Conservation (phyloP, 305 asterid genomes). For the Solanum hybrid region DNA sequence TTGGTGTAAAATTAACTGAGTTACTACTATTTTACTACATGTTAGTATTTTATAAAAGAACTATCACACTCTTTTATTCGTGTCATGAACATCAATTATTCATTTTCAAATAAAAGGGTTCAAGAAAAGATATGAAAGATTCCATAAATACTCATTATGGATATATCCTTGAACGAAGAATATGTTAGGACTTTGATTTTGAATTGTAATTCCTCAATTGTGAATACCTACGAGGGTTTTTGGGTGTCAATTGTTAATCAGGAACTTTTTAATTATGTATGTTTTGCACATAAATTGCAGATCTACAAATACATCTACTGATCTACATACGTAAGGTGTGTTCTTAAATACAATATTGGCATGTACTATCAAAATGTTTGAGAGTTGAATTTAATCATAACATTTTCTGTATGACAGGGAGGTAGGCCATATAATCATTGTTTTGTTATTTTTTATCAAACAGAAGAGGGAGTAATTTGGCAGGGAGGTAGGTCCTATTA, state of each 20-base stretch:
- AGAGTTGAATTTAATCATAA: not conserved
- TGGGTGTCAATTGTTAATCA: not conserved
- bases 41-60: too few species aligned
- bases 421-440: not conserved
- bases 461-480: not conserved
- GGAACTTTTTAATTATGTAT: not conserved
- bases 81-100: not conserved
- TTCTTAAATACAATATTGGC: not conserved
- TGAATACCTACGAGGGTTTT: not conserved
- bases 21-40: not conserved
- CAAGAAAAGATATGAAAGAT: not conserved
- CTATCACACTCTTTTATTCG: too few species aligned
- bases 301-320: not conserved
- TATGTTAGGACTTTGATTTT: not conserved
- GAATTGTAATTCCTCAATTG: not conserved
- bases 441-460: not conserved
- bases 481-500: not conserved
- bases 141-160: not conserved
- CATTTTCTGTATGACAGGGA: not conserved
- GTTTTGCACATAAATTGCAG: not conserved
- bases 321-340: not conserved
- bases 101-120: not conserved
- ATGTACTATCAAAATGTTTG: not conserved
- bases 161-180: not conserved
- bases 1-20: not conserved